phyloP scores from a whole-genome alignment of 805 yeast species.

The Pichia rugopelliculosa region DNA sequence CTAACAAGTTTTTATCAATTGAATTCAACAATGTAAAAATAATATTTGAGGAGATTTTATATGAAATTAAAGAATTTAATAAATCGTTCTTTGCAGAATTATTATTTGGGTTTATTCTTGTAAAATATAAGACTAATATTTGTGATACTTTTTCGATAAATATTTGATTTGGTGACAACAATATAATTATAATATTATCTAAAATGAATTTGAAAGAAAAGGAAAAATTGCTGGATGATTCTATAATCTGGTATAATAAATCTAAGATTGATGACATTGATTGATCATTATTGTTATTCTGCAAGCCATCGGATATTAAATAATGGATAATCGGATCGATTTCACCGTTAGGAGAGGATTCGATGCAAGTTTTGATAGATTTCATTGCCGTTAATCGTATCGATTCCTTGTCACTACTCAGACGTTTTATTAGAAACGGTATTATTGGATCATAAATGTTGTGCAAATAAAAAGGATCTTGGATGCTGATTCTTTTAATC shows the following conservation, averaged over 20 bases:
- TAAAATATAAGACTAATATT: slow-evolving; percentile 33
- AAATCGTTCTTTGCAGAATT: slow-evolving; percentile 40
- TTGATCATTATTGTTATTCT: slow-evolving; percentile 34
- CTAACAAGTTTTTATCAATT: slow-evolving; percentile 22
- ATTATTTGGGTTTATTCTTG: slow-evolving; percentile 22
- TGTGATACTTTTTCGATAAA: slow-evolving; percentile 17
- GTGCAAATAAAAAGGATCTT: slow-evolving; percentile 39
- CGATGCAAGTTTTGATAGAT: slow-evolving; percentile 49
- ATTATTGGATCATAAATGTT: slow-evolving; percentile 37
- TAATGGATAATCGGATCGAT: slow-evolving; percentile 25
- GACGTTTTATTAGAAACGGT: slow-evolving; percentile 43
- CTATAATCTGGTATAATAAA: slow-evolving; percentile 38
- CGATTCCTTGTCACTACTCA: slow-evolving; percentile 35
- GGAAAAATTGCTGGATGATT: slow-evolving; percentile 28
- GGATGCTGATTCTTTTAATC: slow-evolving; percentile 51
- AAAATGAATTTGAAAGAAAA: slow-evolving; percentile 25
- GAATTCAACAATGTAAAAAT: slow-evolving; percentile 22
- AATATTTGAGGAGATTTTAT: slow-evolving; percentile 24
- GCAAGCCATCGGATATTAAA: slow-evolving; percentile 36
- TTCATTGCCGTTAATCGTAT: slow-evolving; percentile 39
- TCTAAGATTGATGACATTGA: slow-evolving; percentile 36
- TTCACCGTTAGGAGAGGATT: slow-evolving; percentile 34
- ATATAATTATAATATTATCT: slow-evolving; percentile 18
- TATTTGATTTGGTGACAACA: slow-evolving; percentile 14
- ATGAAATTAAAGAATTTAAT: slow-evolving; percentile 32